Base-by-base conservation (phyloP, 176 grass and related monocot genomes). In the Ensete ventricosum region DNA sequence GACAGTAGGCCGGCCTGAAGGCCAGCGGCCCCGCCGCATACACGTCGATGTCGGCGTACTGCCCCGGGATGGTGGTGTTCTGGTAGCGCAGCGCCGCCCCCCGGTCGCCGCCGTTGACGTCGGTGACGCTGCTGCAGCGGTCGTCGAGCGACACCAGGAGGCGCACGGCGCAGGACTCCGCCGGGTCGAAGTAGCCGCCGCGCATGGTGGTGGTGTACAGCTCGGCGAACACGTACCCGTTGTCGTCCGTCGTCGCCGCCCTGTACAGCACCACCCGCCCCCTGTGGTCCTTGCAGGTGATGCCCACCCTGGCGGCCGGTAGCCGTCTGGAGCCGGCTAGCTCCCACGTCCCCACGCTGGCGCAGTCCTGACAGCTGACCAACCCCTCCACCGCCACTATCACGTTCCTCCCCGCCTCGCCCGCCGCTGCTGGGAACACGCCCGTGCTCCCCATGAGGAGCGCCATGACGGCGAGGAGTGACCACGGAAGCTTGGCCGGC, bases 231-330 rank as follows among this genome's bases (percentile, higher is more conserved):
- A 89, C 91, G 87, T 93, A 98, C 54, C 88, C 84, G 0, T 84
- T 72, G 27, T 13, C 3, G 64, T 98, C 78, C 68, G 86, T 64
- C 14, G 1, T 1, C 52, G 26, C 34, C 11, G 9, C 1, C 6
- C 73, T 55, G 54, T 74, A 89, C 43, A 65, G 73, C 77, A 69
- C 54, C 5, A 82, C 81, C 22, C 88, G 82, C 75, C 85, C 83
- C 88, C 92, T 88, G 76, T 3, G n/a, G 69, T 91, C 82, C 43
- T 82, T 85, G 84, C 95, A 98, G 48, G 86, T 91, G 9, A 98
- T 62, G 17, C 54, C 57, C 70, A 98, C 82, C 78, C 76, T 82
- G 0, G 90, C 86, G 12, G 52, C 14, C 5, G 74, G 81, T 69
- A 98, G 81, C n/a, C 78, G 78, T 79, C 5, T 67, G 13, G 88